phyloP scores from a whole-genome alignment of 108 stramenopile species.

The Stephanodiscus minutulus region DNA sequence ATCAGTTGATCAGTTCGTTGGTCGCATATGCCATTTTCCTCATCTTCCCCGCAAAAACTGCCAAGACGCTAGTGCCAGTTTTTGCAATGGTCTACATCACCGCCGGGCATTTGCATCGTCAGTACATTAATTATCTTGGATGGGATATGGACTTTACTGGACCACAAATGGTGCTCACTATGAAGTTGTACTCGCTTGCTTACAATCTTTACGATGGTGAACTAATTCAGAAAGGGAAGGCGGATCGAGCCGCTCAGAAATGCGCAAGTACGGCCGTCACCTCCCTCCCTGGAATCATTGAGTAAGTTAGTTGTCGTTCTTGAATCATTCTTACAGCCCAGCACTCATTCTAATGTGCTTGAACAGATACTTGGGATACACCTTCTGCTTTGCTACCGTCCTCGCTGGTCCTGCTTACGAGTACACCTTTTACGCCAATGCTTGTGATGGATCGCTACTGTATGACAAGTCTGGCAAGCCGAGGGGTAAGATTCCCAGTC shows the following conservation, averaged over 20 bases:
- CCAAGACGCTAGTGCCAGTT: constrained; percentile 79
- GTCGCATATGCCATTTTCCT: constrained; percentile 88
- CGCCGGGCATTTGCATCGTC: constrained; percentile 91
- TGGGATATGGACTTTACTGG: constrained; percentile 97
- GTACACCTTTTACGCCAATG: constrained; percentile 72
- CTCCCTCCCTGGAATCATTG: constrained; percentile 80
- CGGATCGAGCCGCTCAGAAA: constrained; percentile 77
- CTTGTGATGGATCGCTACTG: constrained; percentile 76
- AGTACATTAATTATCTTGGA: constrained; percentile 95
- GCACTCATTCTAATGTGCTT: background rate
- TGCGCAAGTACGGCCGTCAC: constrained; percentile 79
- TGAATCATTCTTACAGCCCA: background rate
- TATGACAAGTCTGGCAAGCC: constrained; percentile 76
- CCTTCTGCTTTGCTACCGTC: constrained; percentile 93
- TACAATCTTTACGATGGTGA: constrained; percentile 96
- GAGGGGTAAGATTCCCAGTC: constrained; percentile 76
- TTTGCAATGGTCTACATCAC: constrained; percentile 92
- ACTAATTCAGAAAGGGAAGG: constrained; percentile 63
- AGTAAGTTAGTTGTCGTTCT: constrained; percentile 27
- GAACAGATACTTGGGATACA: constrained; percentile 86
- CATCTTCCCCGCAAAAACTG: constrained; percentile 66
- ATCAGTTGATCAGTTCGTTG: constrained; percentile 89
- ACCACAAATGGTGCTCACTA: constrained; percentile 94
- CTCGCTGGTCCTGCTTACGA: constrained; percentile 93
- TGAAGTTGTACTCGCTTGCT: constrained; percentile 96